phyloP scores from a whole-genome alignment of 345 rosid genomes.

The Linum tenue region DNA sequence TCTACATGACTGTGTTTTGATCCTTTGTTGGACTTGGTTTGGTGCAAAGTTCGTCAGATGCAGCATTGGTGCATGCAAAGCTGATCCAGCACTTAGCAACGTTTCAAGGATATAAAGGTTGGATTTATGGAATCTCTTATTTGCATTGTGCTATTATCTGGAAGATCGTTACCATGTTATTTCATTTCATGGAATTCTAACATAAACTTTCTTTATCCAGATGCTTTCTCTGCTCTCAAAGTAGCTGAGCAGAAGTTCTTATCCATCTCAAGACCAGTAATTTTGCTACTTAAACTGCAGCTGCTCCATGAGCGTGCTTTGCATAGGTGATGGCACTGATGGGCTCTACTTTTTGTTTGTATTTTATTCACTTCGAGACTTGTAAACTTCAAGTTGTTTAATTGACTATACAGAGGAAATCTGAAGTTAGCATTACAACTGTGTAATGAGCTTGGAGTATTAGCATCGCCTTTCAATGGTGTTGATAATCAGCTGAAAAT shows the following conservation, averaged over 20 bases:
- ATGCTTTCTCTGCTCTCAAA: conserved; percentile 85
- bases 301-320: conserved; percentile 83
- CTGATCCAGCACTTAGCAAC: conserved; percentile 82
- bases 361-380: conserved; percentile 3
- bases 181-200: too few relatives aligned
- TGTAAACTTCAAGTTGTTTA: conserved; percentile 8
- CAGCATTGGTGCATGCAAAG: conserved; percentile 78
- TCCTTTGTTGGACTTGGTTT: conserved; percentile 12
- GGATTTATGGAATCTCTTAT: conserved; percentile 11
- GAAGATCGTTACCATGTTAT: neutral
- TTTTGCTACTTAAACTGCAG: conserved; percentile 75
- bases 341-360: conserved; percentile 2
- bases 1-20: conserved; percentile 2
- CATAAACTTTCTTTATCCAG: conserved; percentile 21
- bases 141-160: conserved; percentile 4
- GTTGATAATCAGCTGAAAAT: conserved; percentile 87
- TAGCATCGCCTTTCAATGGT: conserved; percentile 67
- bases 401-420: conserved; percentile 46
- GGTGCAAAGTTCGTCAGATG: conserved; percentile 64
- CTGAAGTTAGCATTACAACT: conserved; percentile 75
- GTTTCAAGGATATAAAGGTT: conserved; percentile 81
- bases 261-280: conserved; percentile 65
- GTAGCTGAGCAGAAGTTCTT: conserved; percentile 68
- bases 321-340: conserved; percentile 50
- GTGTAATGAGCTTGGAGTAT: conserved; percentile 78